A percentile compares a stretch with the other conserved stretches of the same genome.
Conservation (phyloP, 164 flowering plant genomes). For the Echeveria elegans region DNA sequence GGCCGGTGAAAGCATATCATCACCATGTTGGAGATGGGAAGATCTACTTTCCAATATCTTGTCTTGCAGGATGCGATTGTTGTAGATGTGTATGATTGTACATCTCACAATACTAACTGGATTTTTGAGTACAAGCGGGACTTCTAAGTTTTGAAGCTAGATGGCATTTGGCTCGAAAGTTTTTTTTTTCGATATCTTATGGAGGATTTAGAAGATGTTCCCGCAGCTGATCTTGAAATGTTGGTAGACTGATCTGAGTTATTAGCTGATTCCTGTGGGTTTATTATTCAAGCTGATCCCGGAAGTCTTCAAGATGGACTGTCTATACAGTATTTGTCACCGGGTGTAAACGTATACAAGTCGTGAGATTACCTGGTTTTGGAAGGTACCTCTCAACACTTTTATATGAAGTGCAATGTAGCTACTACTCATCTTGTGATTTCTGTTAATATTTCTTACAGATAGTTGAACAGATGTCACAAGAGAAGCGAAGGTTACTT, state of each 20-base stretch:
- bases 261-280: slow-evolving; percentile 39
- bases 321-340: slow-evolving; percentile 79
- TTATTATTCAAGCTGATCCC: slow-evolving; percentile 43
- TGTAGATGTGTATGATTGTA: too few species aligned
- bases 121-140: neutral
- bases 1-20: slow-evolving; percentile 36
- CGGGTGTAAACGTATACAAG: too few species aligned
- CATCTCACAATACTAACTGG: too few species aligned
- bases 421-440: neutral
- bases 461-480: neutral
- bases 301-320: slow-evolving; percentile 46
- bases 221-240: slow-evolving; percentile 65
- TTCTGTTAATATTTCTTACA: neutral
- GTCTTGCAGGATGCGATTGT: slow-evolving; percentile 36
- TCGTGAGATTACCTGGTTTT: slow-evolving; percentile 75
- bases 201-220: slow-evolving; percentile 46
- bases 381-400: slow-evolving; percentile 49
- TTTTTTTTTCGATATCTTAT: slow-evolving; percentile 57
- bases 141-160: slow-evolving; percentile 58
- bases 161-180: slow-evolving; percentile 62
- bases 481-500: neutral
- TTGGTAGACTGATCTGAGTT: slow-evolving; percentile 73
- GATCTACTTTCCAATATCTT: slow-evolving; percentile 32
- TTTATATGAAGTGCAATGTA: neutral
- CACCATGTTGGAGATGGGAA: slow-evolving; percentile 34